These are phyloP conservation scores for Hypoxylon sp. DNA, from an alignment of 2,329 filamentous ascomycete genomes.

Conservation along the genomic window DNA sequence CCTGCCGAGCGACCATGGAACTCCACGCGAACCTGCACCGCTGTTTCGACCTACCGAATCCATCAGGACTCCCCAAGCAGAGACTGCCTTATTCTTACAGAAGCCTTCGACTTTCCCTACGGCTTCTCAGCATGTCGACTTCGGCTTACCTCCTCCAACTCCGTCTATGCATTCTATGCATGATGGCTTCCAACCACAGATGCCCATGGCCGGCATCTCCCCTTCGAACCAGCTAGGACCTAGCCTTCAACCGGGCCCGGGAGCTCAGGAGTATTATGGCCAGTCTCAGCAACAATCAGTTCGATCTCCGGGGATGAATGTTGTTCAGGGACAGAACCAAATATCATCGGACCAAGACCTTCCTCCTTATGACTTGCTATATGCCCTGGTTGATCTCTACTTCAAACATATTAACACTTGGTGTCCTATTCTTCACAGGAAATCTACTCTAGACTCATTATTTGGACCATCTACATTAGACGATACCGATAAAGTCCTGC, in stretches of 20 bases:
- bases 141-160: constrained; percentile 63
- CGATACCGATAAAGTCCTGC: constrained; percentile 84
- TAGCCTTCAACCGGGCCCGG: constrained; percentile 58
- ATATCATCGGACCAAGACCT: constrained; percentile 74
- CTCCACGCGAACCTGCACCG: constrained; percentile 64
- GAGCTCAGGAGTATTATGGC: constrained; percentile 67
- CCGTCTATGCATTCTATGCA: constrained; percentile 61
- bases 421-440: constrained; percentile 91
- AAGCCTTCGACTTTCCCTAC: constrained; percentile 68
- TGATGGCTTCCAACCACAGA: constrained; percentile 66
- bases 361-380: constrained; percentile 81
- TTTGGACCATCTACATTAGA: constrained; percentile 84
- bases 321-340: constrained; percentile 64
- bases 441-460: constrained; percentile 83
- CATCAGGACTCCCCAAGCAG: constrained; percentile 68
- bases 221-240: constrained; percentile 55
- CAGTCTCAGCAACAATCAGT: constrained; percentile 61
- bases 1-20: constrained; percentile 69
- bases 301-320: constrained; percentile 71
- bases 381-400: constrained; percentile 80
- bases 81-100: constrained; percentile 73
- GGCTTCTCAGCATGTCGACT: constrained; percentile 65
- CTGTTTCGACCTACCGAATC: constrained; percentile 67
- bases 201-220: constrained; percentile 59
- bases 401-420: constrained; percentile 86